These are phyloP conservation scores for Porodaedalea pini DNA, from an alignment of 1,284 basidiomycete species.

Conservation along the genomic window DNA sequence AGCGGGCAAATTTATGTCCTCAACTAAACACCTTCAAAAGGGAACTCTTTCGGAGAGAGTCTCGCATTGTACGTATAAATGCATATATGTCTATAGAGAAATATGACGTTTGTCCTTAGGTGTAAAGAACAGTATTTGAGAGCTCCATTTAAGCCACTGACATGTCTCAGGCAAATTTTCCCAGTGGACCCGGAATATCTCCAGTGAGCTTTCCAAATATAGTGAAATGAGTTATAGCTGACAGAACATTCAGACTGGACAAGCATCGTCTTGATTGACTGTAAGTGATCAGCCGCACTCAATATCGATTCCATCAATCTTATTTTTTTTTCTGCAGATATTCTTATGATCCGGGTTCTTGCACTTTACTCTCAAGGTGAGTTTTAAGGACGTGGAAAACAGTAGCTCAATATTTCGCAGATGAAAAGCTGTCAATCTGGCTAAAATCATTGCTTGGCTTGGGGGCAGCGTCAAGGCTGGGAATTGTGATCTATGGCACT, in stretches of 20 bases:
- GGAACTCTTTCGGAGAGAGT: not conserved
- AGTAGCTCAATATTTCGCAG: not conserved
- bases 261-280: not conserved
- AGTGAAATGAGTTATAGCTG: not conserved
- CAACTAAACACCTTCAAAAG: not conserved
- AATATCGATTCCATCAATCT: not conserved
- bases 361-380: conserved; percentile 9
- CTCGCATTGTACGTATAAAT: not conserved
- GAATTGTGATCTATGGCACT: not conserved
- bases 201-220: not conserved
- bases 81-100: not conserved
- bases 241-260: not conserved
- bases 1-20: not conserved
- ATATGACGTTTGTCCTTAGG: not conserved
- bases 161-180: not conserved
- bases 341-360: conserved; percentile 11
- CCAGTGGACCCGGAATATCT: not conserved
- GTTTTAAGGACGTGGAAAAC: too few species aligned
- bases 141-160: not conserved
- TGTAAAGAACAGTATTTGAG: not conserved
- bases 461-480: not conserved
- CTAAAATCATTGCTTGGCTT: not conserved
- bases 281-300: not conserved
- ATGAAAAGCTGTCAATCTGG: not conserved
- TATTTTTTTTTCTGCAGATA: not conserved